Evolutionary conservation across 805 yeast genomes (phyloP), one percentile per base, ranked within the genome.

Genomic region (Jamesozyma piceae): DNA sequence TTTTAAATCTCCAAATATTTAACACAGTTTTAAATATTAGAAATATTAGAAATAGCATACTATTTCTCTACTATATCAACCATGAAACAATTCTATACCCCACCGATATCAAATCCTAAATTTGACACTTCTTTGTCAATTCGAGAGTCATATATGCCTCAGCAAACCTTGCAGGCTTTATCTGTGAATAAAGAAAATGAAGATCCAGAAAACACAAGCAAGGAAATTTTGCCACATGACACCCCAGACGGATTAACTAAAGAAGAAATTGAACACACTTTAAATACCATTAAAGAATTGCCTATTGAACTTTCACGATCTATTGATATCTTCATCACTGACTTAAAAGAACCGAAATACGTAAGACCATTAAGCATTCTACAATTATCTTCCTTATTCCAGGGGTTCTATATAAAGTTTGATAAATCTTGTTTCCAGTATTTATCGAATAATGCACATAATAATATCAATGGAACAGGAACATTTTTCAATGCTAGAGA

Each of bases 261-360:
- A 21, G 58, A 52, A 28, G 63, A 60, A 33, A 50, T 55, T 11
- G 55, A 47, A n/a, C 46, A 46, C 15, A 52, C 50, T 35, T 36
- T 51, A 5, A 44, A 37, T 31, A 36, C 43, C 8, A 49, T 58
- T 11, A 38, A 33, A 6, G 49, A 49, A 18, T 43, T 62, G 26
- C 66, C 66, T 6, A 24, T 26, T 3, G 64, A 60, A 11, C 46
- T 60, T 13, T 45, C 54, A 13, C 54, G 45, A 22, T 35, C 51
- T 37, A 52, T 60, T 20, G 61, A 58, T 42, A 17, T 43, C 8
- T 62, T 60, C 44, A 56, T 62, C 19, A 44, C 50, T 20, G 66
- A 60, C 47, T 41, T 62, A 35, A 62, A 60, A 44, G 62, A 62
- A 40, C 66, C 66, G 11, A 62, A 62, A 47, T 62, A 60, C 40